Conservation (phyloP, 495 filamentous ascomycete genomes). For the Podospora pseudocomata region DNA sequence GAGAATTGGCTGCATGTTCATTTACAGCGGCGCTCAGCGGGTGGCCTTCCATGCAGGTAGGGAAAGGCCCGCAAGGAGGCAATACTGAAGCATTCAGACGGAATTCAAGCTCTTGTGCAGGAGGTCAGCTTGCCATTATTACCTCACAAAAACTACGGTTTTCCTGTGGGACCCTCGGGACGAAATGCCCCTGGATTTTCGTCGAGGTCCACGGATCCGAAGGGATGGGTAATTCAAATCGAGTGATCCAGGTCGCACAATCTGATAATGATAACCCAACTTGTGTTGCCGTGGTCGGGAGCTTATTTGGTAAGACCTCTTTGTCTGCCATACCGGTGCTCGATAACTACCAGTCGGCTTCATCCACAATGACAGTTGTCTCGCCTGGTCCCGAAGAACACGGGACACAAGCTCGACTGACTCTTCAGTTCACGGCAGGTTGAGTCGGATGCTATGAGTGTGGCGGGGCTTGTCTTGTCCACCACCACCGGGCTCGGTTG, state of each 20-base stretch:
- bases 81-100: neutral
- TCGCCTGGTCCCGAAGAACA: neutral
- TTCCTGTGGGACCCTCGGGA: conserved; percentile 5
- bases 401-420: neutral
- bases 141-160: conserved; percentile 26
- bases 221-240: neutral
- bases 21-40: conserved; percentile 6
- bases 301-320: neutral
- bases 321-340: too few relatives aligned
- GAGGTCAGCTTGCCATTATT: conserved; percentile 11
- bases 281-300: neutral
- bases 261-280: neutral
- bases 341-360: too few relatives aligned
- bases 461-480: neutral
- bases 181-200: neutral
- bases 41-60: conserved; percentile 5
- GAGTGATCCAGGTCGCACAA: neutral
- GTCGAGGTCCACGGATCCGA: neutral
- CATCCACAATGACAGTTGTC: neutral
- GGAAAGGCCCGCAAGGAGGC: conserved; percentile 11
- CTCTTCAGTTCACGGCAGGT: neutral
- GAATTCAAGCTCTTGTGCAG: neutral
- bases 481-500: neutral
- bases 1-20: conserved; percentile 22
- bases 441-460: neutral